These are phyloP conservation scores for Gossypium laxum DNA, from an alignment of 441 rosid species.

Conservation along the genomic window DNA sequence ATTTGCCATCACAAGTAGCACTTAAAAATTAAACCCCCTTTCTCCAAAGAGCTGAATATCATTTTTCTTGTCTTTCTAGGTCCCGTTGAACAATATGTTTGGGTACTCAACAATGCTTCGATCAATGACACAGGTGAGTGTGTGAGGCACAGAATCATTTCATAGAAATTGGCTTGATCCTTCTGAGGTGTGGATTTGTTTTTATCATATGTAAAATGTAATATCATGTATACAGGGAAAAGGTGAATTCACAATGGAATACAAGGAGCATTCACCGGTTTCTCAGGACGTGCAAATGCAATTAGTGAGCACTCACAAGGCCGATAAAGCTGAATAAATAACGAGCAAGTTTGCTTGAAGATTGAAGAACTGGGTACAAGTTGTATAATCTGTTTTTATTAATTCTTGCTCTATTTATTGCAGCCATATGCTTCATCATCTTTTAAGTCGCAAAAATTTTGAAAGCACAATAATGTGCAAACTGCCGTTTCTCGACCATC, in stretches of 20 bases:
- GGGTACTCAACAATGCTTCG: constrained; percentile 92
- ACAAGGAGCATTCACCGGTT: constrained; percentile 80
- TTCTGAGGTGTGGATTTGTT: background rate
- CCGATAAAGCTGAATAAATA: constrained; percentile 44
- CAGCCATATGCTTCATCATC: background rate
- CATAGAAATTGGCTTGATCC: background rate
- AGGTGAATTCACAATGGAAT: constrained; percentile 97
- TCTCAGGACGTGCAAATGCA: constrained; percentile 80
- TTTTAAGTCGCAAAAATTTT: background rate
- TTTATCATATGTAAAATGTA: background rate
- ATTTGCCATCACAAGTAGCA: background rate
- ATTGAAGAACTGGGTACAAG: background rate
- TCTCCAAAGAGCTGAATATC: background rate
- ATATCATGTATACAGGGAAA: constrained; percentile 45
- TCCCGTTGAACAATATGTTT: constrained; percentile 93
- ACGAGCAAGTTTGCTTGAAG: background rate
- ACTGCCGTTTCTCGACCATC: background rate
- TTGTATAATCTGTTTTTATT: background rate
- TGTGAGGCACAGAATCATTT: background rate
- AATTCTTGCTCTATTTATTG: background rate
- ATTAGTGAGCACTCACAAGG: constrained; percentile 65
- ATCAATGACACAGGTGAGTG: constrained; percentile 80
- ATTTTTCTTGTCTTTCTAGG: constrained; percentile 32
- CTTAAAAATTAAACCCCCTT: background rate
- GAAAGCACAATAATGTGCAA: background rate